Conservation (phyloP, 495 filamentous ascomycete species). For the Pseudomonodictys pantanalensis region DNA sequence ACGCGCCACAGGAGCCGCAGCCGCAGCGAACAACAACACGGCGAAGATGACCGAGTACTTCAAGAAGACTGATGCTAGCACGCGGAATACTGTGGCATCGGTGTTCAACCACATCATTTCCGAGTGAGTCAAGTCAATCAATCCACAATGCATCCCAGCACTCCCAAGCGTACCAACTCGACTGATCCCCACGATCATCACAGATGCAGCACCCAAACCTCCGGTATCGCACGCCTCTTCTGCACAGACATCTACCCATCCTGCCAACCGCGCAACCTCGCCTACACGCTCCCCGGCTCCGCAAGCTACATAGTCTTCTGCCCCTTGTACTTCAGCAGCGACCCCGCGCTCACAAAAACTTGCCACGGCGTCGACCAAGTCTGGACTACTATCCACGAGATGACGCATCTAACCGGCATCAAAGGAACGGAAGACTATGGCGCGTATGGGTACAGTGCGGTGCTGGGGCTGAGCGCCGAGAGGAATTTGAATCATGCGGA, state of each 20-base stretch:
- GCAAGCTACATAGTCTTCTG: neutral
- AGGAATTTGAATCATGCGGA: neutral
- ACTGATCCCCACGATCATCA: too few relatives aligned
- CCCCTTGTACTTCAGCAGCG: neutral
- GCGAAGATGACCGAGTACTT: constrained; percentile 58
- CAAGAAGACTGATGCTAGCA: constrained; percentile 49
- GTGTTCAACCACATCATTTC: constrained; percentile 2
- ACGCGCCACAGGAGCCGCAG: constrained; percentile 50
- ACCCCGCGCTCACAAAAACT: neutral
- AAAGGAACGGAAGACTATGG: neutral
- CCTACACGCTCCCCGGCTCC: neutral
- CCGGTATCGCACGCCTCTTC: neutral
- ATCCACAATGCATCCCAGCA: too few relatives aligned
- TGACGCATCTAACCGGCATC: neutral
- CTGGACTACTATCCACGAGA: neutral
- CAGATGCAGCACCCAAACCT: neutral
- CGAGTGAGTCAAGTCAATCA: too few relatives aligned
- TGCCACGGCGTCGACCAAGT: neutral
- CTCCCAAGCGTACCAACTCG: too few relatives aligned
- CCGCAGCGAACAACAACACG: constrained; percentile 49
- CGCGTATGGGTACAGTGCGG: neutral
- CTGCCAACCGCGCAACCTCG: neutral
- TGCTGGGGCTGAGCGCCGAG: neutral
- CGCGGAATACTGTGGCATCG: constrained; percentile 49
- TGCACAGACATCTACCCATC: neutral